A percentile compares a stretch with the other conserved stretches of the same genome.
phyloP scores from a whole-genome alignment of 108 stramenopile genomes.

The Nitzschia sp. region DNA sequence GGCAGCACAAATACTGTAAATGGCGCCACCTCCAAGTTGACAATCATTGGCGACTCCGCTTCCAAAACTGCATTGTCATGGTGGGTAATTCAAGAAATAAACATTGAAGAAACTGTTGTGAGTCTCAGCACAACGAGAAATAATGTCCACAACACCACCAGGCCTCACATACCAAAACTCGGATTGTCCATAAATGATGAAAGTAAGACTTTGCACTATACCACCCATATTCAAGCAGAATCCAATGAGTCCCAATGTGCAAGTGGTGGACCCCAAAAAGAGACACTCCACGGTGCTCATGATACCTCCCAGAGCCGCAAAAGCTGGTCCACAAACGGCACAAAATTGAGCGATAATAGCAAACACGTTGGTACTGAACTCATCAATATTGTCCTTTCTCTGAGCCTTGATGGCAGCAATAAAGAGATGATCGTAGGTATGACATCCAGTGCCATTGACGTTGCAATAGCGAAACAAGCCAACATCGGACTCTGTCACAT shows the following conservation, averaged over 20 bases:
- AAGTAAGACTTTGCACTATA: slow-evolving; percentile 4
- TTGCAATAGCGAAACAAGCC: slow-evolving; percentile 5
- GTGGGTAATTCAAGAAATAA: neutral
- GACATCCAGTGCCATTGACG: slow-evolving; percentile 4
- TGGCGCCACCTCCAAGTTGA: slow-evolving; percentile 1
- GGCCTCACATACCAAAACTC: slow-evolving; percentile 13
- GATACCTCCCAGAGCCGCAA: slow-evolving; percentile 9
- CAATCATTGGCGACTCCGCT: neutral
- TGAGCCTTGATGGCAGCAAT: neutral
- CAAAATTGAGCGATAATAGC: slow-evolving; percentile 10
- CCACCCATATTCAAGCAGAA: neutral
- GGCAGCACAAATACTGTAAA: neutral
- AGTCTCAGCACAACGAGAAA: neutral
- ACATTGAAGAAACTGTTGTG: neutral
- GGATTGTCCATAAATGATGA: slow-evolving; percentile 17
- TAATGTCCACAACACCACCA: neutral
- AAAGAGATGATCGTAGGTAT: slow-evolving; percentile 7
- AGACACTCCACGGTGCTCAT: slow-evolving; percentile 6
- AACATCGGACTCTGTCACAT: slow-evolving; percentile 6
- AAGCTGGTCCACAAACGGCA: slow-evolving; percentile 11
- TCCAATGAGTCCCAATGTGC: neutral
- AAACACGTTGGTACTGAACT: slow-evolving; percentile 3
- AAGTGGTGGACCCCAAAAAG: neutral
- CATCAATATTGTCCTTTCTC: neutral
- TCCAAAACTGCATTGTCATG: neutral